Percentiles rank a stretch among this genome's conserved stretches.
These are phyloP conservation scores for Neofusicoccum sp. DNA, from an alignment of 2,329 filamentous ascomycete species.

Conservation along the genomic window DNA sequence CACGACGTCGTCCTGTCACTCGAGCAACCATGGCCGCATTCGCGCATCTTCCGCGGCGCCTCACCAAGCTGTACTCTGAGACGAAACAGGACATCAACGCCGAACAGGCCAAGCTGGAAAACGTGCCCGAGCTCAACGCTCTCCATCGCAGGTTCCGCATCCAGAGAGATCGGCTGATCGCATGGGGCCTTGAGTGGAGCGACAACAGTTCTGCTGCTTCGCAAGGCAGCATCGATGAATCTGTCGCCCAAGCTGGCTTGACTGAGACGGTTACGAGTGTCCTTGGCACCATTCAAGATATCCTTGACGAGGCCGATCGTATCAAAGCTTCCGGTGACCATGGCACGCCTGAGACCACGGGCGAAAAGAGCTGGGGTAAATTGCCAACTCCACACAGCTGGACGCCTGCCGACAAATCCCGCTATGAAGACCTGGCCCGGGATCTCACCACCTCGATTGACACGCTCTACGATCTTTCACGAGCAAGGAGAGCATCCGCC, in stretches of 20 bases:
- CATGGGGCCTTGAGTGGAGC: constrained; percentile 80
- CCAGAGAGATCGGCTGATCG: constrained; percentile 74
- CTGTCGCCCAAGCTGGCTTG: constrained; percentile 64
- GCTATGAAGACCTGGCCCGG: constrained; percentile 71
- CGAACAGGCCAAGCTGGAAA: constrained; percentile 59
- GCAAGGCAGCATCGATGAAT: constrained; percentile 70
- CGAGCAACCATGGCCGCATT: constrained; percentile 16
- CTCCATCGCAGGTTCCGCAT: constrained; percentile 75
- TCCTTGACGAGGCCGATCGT: constrained; percentile 71
- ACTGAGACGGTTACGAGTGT: constrained; percentile 76
- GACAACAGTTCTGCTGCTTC: constrained; percentile 58
- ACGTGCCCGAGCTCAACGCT: constrained; percentile 64
- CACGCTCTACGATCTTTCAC: constrained; percentile 73
- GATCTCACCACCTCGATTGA: constrained; percentile 77
- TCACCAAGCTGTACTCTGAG: constrained; percentile 75
- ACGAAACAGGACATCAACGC: constrained; percentile 73
- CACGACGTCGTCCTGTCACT: background rate
- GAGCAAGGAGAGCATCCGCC: constrained; percentile 53
- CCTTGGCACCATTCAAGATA: constrained; percentile 77
- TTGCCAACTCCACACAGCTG: constrained; percentile 36
- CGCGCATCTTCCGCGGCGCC: constrained; percentile 41
- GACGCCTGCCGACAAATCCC: constrained; percentile 66
- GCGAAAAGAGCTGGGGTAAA: constrained; percentile 41
- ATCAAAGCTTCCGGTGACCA: constrained; percentile 57
- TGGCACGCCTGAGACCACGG: constrained; percentile 31